Evolutionary conservation across 768 basidiomycete genomes (phyloP).

Genomic region (Podaxis sp.): DNA sequence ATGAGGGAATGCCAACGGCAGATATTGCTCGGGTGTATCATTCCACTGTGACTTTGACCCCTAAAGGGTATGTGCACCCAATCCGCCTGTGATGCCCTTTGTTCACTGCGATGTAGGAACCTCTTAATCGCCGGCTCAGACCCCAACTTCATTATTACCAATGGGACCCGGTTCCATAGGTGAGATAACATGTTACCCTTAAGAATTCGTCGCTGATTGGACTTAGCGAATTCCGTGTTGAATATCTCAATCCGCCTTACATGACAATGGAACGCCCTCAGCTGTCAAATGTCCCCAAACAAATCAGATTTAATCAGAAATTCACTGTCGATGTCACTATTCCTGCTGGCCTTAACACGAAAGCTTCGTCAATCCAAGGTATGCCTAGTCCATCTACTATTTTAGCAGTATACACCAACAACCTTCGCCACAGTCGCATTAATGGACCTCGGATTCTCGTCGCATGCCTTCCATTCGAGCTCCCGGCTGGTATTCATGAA

Average conservation of each 20-base stretch:
- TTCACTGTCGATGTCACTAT: constrained; percentile 33
- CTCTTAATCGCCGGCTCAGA: constrained; percentile 42
- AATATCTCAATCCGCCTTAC: constrained; percentile 42
- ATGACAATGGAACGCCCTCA: constrained; percentile 34
- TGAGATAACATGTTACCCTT: constrained; percentile 3
- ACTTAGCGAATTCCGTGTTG: constrained; percentile 41
- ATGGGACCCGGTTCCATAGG: constrained; percentile 26
- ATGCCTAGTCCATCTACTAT: neutral
- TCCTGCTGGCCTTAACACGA: constrained; percentile 25
- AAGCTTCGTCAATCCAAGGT: constrained; percentile 29
- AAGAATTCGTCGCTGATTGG: neutral
- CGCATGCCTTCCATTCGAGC: constrained; percentile 41
- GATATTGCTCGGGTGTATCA: constrained; percentile 60
- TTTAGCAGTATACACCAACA: neutral
- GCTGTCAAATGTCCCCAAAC: constrained; percentile 33
- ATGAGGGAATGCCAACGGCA: constrained; percentile 40
- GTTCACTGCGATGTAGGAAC: constrained; percentile 19
- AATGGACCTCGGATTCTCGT: constrained; percentile 42
- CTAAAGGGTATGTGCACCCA: constrained; percentile 40
- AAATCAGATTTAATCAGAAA: constrained; percentile 32
- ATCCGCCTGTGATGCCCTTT: neutral
- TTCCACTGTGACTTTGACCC: constrained; percentile 54
- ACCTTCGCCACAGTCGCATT: constrained; percentile 27
- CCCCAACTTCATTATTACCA: constrained; percentile 34
- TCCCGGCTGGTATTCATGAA: constrained; percentile 35